A percentile compares a stretch with the other conserved stretches of the same genome.
phyloP scores from a whole-genome alignment of 169 alveolate genomes.

The Plasmodium adleri region DNA sequence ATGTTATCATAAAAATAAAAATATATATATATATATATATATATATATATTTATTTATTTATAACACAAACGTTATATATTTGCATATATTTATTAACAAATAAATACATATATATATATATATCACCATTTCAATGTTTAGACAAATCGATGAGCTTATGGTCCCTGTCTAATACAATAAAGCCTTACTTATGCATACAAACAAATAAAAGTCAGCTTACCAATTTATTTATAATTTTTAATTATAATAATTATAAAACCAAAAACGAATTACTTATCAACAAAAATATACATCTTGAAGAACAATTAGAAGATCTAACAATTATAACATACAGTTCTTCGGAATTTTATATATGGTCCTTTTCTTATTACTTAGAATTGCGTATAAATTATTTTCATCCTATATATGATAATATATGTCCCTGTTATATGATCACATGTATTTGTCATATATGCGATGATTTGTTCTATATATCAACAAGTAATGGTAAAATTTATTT shows the following conservation, averaged over 20 bases:
- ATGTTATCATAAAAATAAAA: not conserved
- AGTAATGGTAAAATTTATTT: slow-evolving; percentile 2
- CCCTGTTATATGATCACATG: not conserved
- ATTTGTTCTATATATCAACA: not conserved
- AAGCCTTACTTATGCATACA: not conserved
- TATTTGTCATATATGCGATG: not conserved
- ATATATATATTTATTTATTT: too few species aligned
- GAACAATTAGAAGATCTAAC: not conserved
- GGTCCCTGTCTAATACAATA: not conserved
- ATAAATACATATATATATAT: too few species aligned
- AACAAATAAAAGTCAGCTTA: not conserved
- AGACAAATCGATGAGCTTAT: not conserved
- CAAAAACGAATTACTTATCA: not conserved
- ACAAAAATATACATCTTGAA: not conserved
- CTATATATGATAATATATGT: not conserved
- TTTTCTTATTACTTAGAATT: not conserved
- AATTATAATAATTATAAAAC: not conserved
- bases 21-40: not conserved
- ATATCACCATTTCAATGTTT: not conserved
- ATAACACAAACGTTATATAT: too few species aligned
- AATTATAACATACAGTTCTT: not conserved
- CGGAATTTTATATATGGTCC: not conserved
- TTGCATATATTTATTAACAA: too few species aligned
- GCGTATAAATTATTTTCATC: not conserved
- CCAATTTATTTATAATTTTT: not conserved